Evolutionary conservation across 805 yeast species (phyloP).

Genomic region (Vanderwaltozyma polyspora): DNA sequence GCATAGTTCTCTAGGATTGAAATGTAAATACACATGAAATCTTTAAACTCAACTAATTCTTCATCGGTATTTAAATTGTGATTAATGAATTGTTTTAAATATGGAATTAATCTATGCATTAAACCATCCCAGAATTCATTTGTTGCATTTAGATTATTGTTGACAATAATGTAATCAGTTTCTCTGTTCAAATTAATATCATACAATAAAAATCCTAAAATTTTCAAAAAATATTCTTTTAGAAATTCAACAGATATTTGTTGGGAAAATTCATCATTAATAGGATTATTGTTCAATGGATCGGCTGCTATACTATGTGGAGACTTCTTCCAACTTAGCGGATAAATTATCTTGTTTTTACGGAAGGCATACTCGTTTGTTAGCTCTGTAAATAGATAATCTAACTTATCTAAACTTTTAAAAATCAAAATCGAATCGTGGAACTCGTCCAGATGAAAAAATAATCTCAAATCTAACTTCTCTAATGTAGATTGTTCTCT

Average conservation of each 20-base stretch:
- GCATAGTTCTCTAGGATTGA: conserved; percentile 69
- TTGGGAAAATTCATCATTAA: conserved; percentile 18
- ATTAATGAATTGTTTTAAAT: conserved; percentile 37
- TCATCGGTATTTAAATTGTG: conserved; percentile 32
- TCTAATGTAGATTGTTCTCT: conserved; percentile 44
- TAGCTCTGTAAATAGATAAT: conserved; percentile 50
- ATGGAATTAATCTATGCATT: conserved; percentile 46
- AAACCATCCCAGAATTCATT: conserved; percentile 71
- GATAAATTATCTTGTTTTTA: conserved; percentile 60
- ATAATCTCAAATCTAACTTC: conserved; percentile 24
- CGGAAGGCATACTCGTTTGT: conserved; percentile 62
- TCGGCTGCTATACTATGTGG: conserved; percentile 14
- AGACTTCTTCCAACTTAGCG: conserved; percentile 37
- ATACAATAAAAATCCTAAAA: conserved; percentile 66
- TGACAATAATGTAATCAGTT: conserved; percentile 53
- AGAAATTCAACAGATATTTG: conserved; percentile 22
- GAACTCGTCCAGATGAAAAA: conserved; percentile 57
- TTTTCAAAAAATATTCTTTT: conserved; percentile 44
- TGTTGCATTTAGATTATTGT: conserved; percentile 41
- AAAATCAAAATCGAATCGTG: conserved; percentile 79
- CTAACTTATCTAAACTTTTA: conserved; percentile 55
- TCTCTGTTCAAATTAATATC: conserved; percentile 58
- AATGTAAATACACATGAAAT: conserved; percentile 54
- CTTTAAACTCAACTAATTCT: conserved; percentile 45
- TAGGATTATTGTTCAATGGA: conserved; percentile 13